Conservation (phyloP, 2,329 filamentous ascomycete genomes). For the Zymoseptoria passerinii region DNA sequence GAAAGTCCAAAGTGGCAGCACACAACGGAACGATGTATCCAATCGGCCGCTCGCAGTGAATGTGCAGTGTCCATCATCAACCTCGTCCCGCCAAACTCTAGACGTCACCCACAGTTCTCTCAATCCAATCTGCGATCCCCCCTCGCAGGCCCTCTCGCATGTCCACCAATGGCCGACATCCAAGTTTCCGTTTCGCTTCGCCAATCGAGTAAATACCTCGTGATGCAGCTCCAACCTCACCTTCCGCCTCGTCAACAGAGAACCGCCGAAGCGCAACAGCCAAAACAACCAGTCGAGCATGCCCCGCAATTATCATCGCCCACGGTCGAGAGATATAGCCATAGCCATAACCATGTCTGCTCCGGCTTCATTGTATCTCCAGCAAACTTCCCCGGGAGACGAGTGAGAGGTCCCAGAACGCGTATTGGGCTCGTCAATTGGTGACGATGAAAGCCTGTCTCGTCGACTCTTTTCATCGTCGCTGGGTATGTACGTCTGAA, state of each 20-base stretch:
- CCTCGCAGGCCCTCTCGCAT: conserved; percentile 54
- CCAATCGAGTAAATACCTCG: conserved; percentile 67
- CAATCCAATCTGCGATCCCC: conserved; percentile 36
- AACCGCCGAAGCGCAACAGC: conserved; percentile 35
- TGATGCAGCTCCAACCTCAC: conserved; percentile 64
- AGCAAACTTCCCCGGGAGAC: conserved; percentile 39
- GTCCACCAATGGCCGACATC: conserved; percentile 59
- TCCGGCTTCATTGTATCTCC: conserved; percentile 32
- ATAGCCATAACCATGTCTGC: conserved; percentile 38
- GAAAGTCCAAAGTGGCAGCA: too few species aligned
- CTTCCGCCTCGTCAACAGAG: conserved; percentile 39
- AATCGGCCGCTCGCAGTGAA: too few species aligned
- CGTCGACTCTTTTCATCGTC: conserved; percentile 41
- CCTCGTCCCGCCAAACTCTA: too few species aligned
- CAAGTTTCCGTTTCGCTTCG: conserved; percentile 63
- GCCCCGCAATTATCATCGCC: conserved; percentile 35
- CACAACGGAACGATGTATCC: too few species aligned
- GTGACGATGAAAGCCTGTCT: conserved; percentile 38
- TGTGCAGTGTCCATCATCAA: too few species aligned
- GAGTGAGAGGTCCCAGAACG: conserved; percentile 46
- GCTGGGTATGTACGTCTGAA: conserved; percentile 34
- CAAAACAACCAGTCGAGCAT: conserved; percentile 40
- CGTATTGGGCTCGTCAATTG: conserved; percentile 41
- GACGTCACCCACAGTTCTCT: too few species aligned
- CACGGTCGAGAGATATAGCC: conserved; percentile 35